Percentiles rank a stretch among this genome's conserved stretches.
phyloP scores from a whole-genome alignment of 1,284 basidiomycete species.

The Microbotryum saponariae region DNA sequence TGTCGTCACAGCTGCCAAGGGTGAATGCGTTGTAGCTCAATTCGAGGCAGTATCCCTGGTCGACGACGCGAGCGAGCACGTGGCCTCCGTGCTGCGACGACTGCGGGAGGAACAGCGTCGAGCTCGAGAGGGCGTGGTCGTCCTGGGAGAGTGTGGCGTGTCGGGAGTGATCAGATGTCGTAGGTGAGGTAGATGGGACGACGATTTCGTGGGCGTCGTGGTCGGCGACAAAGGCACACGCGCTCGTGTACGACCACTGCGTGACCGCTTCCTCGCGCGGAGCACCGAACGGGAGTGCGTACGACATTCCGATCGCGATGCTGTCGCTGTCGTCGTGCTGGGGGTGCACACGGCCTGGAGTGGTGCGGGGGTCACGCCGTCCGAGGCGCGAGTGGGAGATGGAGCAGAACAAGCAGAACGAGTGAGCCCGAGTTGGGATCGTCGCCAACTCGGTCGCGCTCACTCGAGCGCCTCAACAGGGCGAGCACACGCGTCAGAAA shows the following conservation, averaged over 20 bases:
- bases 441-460: too few species aligned
- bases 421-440: too few species aligned
- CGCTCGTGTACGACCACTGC: constrained; percentile 7
- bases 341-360: too few species aligned
- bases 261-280: too few species aligned
- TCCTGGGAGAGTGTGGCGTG: constrained; percentile 5
- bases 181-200: constrained; percentile 3
- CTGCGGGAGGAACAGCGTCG: constrained; percentile 13
- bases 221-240: constrained; percentile 18
- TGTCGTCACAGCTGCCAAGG: not conserved
- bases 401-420: too few species aligned
- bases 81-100: not conserved
- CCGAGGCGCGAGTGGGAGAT: too few species aligned
- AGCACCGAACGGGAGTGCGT: too few species aligned
- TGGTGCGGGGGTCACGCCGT: too few species aligned
- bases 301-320: too few species aligned
- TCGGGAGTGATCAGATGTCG: not conserved
- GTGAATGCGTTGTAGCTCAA: constrained; percentile 17
- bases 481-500: too few species aligned
- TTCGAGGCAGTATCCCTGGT: constrained; percentile 26
- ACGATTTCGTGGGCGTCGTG: constrained; percentile 8
- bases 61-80: constrained; percentile 18
- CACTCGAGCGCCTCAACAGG: too few species aligned
- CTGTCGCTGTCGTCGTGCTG: too few species aligned
- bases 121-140: constrained; percentile 22